phyloP scores from a whole-genome alignment of 805 yeast species.

The Crinitomyces ghanaensis region DNA sequence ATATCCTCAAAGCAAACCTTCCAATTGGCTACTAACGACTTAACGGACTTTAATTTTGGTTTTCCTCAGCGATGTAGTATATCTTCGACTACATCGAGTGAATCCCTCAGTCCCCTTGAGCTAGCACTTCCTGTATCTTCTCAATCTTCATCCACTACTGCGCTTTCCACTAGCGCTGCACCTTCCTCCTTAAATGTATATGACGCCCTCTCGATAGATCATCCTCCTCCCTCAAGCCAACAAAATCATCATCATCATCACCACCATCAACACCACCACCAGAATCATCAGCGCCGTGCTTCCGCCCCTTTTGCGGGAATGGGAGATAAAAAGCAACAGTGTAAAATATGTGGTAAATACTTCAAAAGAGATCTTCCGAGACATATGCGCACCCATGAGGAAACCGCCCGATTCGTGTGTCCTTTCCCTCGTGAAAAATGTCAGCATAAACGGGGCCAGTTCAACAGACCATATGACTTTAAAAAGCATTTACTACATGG shows the following conservation, averaged over 20 bases:
- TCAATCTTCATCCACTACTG: neutral
- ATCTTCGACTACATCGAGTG: neutral
- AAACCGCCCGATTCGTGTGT: constrained; percentile 45
- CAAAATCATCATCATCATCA: neutral
- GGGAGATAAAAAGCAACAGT: constrained; percentile 21
- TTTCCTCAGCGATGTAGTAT: too few relatives aligned
- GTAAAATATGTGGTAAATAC: constrained; percentile 42
- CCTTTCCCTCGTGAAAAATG: constrained; percentile 45
- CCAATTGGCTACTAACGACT: too few relatives aligned
- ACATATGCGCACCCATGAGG: constrained; percentile 52
- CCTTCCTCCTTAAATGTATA: neutral
- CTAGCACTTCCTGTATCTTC: neutral
- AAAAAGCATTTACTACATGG: constrained; percentile 52
- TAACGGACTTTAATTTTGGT: too few relatives aligned
- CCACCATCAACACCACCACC: neutral
- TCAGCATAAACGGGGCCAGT: constrained; percentile 47
- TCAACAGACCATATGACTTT: constrained; percentile 58
- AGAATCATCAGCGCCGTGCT: neutral
- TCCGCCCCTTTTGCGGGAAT: neutral
- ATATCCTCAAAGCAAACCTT: too few relatives aligned
- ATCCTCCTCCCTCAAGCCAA: neutral
- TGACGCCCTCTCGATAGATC: neutral
- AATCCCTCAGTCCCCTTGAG: neutral
- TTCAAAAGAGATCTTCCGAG: constrained; percentile 52
- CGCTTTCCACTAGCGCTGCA: neutral